These are phyloP conservation scores for Aciculosporium take DNA, from an alignment of 2,329 filamentous ascomycete species.

Conservation along the genomic window DNA sequence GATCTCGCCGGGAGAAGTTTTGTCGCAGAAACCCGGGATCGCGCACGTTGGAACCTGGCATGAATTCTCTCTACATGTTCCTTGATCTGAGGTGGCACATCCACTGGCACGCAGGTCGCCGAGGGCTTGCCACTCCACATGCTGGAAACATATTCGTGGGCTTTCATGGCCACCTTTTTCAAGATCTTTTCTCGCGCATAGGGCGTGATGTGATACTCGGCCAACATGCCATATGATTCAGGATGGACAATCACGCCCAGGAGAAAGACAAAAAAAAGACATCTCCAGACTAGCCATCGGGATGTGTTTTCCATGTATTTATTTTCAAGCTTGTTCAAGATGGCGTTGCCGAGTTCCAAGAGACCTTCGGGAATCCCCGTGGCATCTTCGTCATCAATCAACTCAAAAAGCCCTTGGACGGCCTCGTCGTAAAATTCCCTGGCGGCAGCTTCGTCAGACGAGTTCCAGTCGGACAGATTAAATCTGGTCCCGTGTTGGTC, in stretches of 20 bases:
- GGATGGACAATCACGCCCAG: conserved; percentile 75
- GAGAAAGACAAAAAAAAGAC: conserved; percentile 82
- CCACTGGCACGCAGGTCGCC: conserved; percentile 31
- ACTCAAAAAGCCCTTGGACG: conserved; percentile 65
- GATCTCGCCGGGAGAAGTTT: conserved; percentile 57
- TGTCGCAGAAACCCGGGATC: conserved; percentile 32
- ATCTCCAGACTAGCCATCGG: conserved; percentile 75
- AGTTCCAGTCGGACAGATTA: conserved; percentile 57
- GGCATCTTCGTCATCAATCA: conserved; percentile 71
- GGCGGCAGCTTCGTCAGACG: conserved; percentile 66
- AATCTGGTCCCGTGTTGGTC: conserved; percentile 59
- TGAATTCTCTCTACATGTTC: conserved; percentile 59
- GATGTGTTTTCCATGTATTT: conserved; percentile 61
- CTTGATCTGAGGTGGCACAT: conserved; percentile 47
- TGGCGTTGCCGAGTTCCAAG: conserved; percentile 70
- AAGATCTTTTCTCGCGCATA: conserved; percentile 73
- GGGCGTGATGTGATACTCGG: conserved; percentile 84
- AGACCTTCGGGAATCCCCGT: conserved; percentile 79
- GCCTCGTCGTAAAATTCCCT: conserved; percentile 82
- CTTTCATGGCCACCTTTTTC: conserved; percentile 65
- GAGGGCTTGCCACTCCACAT: conserved; percentile 56
- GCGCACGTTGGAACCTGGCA: conserved; percentile 43
- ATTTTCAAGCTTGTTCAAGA: conserved; percentile 61
- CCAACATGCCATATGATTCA: conserved; percentile 65
- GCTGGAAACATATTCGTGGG: conserved; percentile 66